phyloP scores from a whole-genome alignment of 495 filamentous ascomycete species.

The Choiromyces venosus region DNA sequence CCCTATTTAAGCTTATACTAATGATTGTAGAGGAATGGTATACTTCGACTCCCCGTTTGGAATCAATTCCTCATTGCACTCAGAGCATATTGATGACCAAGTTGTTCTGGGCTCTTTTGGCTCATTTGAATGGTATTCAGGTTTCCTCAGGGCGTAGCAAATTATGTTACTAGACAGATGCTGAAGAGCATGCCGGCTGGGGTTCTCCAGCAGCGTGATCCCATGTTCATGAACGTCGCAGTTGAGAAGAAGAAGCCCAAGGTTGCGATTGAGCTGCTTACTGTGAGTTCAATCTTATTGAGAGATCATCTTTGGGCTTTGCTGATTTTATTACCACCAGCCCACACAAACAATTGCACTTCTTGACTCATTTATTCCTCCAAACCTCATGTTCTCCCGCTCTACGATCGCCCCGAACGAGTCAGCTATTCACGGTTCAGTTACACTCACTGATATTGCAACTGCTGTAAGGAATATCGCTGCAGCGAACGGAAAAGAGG shows the following conservation, averaged over 20 bases:
- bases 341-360: constrained; percentile 49
- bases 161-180: constrained; percentile 49
- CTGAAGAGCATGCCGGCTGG: constrained; percentile 47
- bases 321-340: constrained; percentile 38
- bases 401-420: constrained; percentile 46
- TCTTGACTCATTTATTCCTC: constrained; percentile 49
- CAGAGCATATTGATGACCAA: neutral
- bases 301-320: neutral
- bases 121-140: neutral
- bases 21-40: constrained; percentile 27
- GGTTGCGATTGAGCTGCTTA: constrained; percentile 37
- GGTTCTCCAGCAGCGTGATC: constrained; percentile 49
- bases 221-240: constrained; percentile 42
- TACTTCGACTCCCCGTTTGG: constrained; percentile 3
- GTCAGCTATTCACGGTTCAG: constrained; percentile 53
- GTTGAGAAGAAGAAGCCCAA: constrained; percentile 28
- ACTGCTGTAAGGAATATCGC: constrained; percentile 49
- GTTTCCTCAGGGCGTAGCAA: constrained; percentile 52
- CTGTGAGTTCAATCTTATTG: constrained; percentile 28
- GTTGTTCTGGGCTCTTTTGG: neutral
- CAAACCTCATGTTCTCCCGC: constrained; percentile 52
- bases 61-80: neutral
- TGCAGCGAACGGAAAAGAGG: constrained; percentile 48
- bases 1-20: constrained; percentile 11
- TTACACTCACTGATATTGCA: constrained; percentile 52